Base-by-base conservation (phyloP, 2,329 filamentous ascomycete species). In the Aspergillus amoenus region DNA sequence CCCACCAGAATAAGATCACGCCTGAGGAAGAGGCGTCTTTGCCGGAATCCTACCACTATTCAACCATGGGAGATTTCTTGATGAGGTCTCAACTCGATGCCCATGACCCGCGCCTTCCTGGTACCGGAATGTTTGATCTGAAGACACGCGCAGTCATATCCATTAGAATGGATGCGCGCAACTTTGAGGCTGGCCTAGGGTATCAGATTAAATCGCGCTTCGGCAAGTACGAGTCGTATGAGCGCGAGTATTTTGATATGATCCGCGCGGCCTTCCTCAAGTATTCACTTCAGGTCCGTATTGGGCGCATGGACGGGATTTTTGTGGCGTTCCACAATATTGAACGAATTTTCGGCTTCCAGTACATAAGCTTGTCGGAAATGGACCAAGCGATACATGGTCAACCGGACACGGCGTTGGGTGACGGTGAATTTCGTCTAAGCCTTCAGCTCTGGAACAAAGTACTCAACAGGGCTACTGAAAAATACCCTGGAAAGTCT, bases 231-330 rank as follows among this genome's bases (percentile, higher is more conserved):
- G 89, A 96, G 72, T 97, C 93, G 0, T 99, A 88, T 71, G 94
- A 99, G 76, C 87, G 93, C 57, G 95, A 99, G 69, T 97, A 94
- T 73, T 96, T 88, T 72, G 94, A 99, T 73, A 95, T 99, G 92
- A 93, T 96, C 58, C 85, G 95, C 52, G 85, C 93, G 1, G 94
- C 93, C 0, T 93, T 99, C 77, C 79, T 99, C 55, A 99, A 99
- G 70, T 99, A 99, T 73, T 96, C 93, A 9, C 81, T 99, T 30
- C 94, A 99, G 75, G 95, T 93, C 27, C 90, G 94, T 44, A 95
- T 99, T 85, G 94, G 95, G 17, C 87, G 93, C 49, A 99, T 99
- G 95, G 93, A 99, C 70, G 94, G 94, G 53, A 97, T 97, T 49
- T 99, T 97, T 69, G 90, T 97, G 21, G 94, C 94, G 2, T 99